Evolutionary conservation across 176 grass and related monocot genomes (phyloP).

Genomic region (Ensete glaucum): DNA sequence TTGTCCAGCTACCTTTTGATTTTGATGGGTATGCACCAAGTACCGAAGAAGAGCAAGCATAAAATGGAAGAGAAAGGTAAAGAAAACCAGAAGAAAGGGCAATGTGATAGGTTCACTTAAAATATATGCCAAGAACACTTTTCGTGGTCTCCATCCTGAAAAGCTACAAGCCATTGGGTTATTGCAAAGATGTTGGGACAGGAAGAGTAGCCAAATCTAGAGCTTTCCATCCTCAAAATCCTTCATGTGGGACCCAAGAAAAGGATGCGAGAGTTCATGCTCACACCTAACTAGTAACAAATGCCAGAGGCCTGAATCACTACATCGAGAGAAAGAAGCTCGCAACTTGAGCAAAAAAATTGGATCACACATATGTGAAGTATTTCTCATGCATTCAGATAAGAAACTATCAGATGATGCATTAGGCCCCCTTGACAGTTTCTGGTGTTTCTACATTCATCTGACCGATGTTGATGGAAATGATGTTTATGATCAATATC

Average conservation of each 20-base stretch:
- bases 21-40: neutral
- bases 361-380: no score
- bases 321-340: no score
- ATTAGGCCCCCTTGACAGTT: no score
- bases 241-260: no score
- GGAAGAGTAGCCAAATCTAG: neutral
- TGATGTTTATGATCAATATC: neutral
- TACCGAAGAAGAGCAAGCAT: neutral
- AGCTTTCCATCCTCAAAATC: neutral
- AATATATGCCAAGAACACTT: neutral
- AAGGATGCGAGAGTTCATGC: neutral
- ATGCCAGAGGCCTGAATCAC: neutral
- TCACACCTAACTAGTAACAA: neutral
- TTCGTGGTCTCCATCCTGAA: neutral
- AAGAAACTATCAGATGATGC: no score
- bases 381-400: no score
- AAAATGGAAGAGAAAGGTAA: neutral
- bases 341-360: no score
- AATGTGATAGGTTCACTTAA: neutral
- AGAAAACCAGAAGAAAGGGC: neutral
- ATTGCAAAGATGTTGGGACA: neutral
- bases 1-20: conserved; percentile 2
- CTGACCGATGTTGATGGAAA: no score
- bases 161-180: neutral
- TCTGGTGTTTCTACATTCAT: no score